phyloP scores from a whole-genome alignment of 2,329 filamentous ascomycete species.

The Canariomyces notabilis region DNA sequence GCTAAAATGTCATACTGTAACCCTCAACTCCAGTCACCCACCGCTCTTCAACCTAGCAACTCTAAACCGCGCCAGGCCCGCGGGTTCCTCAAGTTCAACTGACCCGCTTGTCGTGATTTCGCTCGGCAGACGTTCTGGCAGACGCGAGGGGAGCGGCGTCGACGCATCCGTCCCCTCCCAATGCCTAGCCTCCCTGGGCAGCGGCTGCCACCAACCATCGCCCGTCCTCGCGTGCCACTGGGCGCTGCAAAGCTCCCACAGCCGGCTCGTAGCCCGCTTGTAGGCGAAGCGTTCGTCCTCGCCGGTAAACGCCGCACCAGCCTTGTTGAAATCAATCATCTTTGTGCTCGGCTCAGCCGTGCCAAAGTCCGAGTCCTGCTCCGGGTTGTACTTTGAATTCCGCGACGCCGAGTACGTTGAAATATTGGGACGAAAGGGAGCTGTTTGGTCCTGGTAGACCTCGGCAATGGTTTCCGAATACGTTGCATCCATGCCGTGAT shows the following conservation, averaged over 20 bases:
- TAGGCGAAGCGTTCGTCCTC: slow-evolving; percentile 81
- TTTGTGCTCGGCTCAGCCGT: slow-evolving; percentile 30
- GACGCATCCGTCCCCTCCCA: slow-evolving; percentile 25
- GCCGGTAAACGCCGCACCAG: slow-evolving; percentile 61
- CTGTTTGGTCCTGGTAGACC: slow-evolving; percentile 71
- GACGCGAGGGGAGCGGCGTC: slow-evolving; percentile 17
- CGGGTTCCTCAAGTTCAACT: slow-evolving; percentile 40
- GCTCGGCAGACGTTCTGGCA: slow-evolving; percentile 15
- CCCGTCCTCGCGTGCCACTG: slow-evolving; percentile 64
- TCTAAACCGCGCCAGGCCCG: slow-evolving; percentile 35
- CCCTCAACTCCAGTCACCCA: not conserved
- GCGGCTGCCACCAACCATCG: slow-evolving; percentile 62
- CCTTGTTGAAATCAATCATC: slow-evolving; percentile 61
- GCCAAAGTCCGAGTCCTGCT: slow-evolving; percentile 55
- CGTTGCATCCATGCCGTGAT: slow-evolving; percentile 34
- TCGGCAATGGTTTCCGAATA: slow-evolving; percentile 46
- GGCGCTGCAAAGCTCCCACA: slow-evolving; percentile 76
- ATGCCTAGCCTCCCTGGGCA: slow-evolving; percentile 55
- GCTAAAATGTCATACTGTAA: not conserved
- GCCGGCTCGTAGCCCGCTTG: slow-evolving; percentile 67
- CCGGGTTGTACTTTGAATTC: slow-evolving; percentile 48
- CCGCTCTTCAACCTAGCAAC: slow-evolving; percentile 28
- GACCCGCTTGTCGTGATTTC: slow-evolving; percentile 39
- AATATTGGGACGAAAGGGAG: slow-evolving; percentile 75
- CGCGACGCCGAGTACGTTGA: slow-evolving; percentile 52